Evolutionary conservation across 768 basidiomycete genomes (phyloP).

Genomic region (Boletus sp.): DNA sequence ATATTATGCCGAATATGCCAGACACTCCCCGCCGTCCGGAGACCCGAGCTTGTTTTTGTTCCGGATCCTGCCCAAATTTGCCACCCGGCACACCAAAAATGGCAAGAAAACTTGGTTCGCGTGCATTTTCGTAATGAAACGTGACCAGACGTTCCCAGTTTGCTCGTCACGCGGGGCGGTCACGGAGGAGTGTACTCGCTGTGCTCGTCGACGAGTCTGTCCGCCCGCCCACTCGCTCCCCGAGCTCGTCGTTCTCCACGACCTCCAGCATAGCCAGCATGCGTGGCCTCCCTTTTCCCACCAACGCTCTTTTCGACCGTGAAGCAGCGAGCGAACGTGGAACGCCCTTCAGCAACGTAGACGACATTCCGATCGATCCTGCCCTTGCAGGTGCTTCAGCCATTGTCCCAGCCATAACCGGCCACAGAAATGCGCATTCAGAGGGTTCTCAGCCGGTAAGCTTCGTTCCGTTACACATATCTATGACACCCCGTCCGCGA

Average conservation of each 20-base stretch:
- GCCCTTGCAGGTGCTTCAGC: slow-evolving; percentile 48
- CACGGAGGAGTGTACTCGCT: slow-evolving; percentile 33
- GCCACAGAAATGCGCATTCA: slow-evolving; percentile 18
- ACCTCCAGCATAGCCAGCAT: slow-evolving; percentile 33
- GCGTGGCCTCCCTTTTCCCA: slow-evolving; percentile 57
- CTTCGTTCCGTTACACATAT: slow-evolving; percentile 20
- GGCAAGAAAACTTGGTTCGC: not conserved
- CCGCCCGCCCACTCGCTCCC: slow-evolving; percentile 10
- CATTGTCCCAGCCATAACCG: slow-evolving; percentile 53
- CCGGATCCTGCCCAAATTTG: slow-evolving; percentile 4
- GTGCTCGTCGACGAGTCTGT: slow-evolving; percentile 37
- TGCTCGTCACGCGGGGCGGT: slow-evolving; percentile 31
- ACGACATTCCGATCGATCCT: slow-evolving; percentile 82
- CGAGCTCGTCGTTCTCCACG: slow-evolving; percentile 14
- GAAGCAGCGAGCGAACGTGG: slow-evolving; percentile 58
- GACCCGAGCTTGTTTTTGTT: not conserved
- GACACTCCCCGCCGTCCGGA: not conserved
- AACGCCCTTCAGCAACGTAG: slow-evolving; percentile 53
- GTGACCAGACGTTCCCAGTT: slow-evolving; percentile 27
- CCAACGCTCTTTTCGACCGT: slow-evolving; percentile 43
- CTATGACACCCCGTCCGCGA: slow-evolving; percentile 21
- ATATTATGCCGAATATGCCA: not conserved
- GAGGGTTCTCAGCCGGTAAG: slow-evolving; percentile 37
- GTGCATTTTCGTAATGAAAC: slow-evolving; percentile 17
- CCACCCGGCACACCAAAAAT: slow-evolving; percentile 1